A percentile compares a stretch with the other conserved stretches of the same genome.
Conservation (phyloP, 441 rosid genomes). For the Gossypium davidsonii region DNA sequence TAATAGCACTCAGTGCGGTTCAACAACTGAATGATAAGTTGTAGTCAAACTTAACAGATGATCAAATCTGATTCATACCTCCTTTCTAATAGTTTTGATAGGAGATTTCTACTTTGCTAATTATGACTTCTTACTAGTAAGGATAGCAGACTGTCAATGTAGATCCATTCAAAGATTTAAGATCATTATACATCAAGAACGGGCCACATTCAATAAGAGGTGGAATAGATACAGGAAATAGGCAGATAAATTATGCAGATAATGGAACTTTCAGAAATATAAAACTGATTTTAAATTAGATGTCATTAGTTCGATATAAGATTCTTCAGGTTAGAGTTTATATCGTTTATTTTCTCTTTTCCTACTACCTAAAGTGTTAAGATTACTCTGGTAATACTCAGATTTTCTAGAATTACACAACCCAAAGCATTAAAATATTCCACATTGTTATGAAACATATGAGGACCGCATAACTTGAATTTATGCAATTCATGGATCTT, state of each 20-base stretch:
- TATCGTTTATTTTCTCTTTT: neutral
- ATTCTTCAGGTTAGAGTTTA: neutral
- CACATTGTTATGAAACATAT: neutral
- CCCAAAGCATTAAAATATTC: conserved; percentile 1
- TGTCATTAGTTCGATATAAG: neutral
- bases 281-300: neutral
- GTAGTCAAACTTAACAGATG: neutral
- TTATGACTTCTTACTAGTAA: neutral
- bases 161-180: neutral
- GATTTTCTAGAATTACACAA: neutral
- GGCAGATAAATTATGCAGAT: neutral
- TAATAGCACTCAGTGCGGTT: neutral
- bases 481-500: neutral
- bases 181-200: neutral
- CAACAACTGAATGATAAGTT: too few relatives aligned
- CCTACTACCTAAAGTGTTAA: neutral
- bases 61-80: neutral
- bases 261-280: neutral
- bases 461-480: conserved; percentile 10
- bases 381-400: neutral
- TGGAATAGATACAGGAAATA: neutral
- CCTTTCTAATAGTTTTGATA: neutral
- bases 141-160: neutral
- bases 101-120: neutral
- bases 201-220: neutral